Conservation (phyloP, 2,329 filamentous ascomycete genomes). For the Sclerotinia subarctica region DNA sequence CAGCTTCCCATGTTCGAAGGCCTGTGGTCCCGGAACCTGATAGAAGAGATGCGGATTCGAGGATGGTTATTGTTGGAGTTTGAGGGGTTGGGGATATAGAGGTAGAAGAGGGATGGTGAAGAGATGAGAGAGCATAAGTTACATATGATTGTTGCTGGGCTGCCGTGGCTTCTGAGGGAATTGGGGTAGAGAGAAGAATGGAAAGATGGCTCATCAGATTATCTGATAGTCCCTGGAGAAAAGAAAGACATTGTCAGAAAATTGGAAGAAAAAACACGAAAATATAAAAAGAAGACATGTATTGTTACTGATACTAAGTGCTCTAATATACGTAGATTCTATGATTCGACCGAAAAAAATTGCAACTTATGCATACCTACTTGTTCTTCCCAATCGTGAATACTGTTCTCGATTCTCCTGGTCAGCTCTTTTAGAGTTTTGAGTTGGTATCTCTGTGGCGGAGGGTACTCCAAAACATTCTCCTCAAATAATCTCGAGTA, state of each 20-base stretch:
- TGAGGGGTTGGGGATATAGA: background rate
- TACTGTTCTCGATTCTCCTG: conserved; percentile 66
- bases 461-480: conserved; percentile 52
- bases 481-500: conserved; percentile 65
- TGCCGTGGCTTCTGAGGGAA: conserved; percentile 61
- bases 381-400: conserved; percentile 81
- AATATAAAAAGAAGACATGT: too few relatives aligned
- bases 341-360: conserved; percentile 22
- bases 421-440: conserved; percentile 72
- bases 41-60: conserved; percentile 67
- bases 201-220: conserved; percentile 69
- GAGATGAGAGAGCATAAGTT: conserved; percentile 54
- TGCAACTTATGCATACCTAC: conserved; percentile 53
- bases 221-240: conserved; percentile 74
- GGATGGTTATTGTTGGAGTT: conserved; percentile 53
- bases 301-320: background rate
- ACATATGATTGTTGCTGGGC: conserved; percentile 73
- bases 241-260: conserved; percentile 31
- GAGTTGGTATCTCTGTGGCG: conserved; percentile 67
- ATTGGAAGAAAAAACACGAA: background rate
- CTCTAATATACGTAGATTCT: background rate
- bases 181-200: conserved; percentile 58
- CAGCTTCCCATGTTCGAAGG: conserved; percentile 77
- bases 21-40: conserved; percentile 72
- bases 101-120: background rate